Evolutionary conservation across 768 basidiomycete species (phyloP).

Genomic region (Auricularia cornea): DNA sequence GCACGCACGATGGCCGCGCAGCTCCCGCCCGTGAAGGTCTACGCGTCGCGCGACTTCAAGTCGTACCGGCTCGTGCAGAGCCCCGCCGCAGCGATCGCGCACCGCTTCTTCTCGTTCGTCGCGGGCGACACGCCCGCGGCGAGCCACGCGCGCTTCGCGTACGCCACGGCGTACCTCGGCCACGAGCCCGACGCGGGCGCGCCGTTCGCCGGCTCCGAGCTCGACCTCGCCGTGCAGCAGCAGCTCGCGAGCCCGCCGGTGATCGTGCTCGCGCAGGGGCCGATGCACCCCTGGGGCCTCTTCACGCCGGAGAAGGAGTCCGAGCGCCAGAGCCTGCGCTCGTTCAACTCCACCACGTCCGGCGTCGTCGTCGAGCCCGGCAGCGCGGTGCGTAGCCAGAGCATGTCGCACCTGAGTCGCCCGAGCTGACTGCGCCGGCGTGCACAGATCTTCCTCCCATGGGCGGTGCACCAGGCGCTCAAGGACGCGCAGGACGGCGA

Average conservation of each 20-base stretch:
- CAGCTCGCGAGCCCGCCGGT: background rate
- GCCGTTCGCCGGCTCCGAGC: background rate
- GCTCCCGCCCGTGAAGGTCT: background rate
- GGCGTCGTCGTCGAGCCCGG: background rate
- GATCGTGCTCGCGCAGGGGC: background rate
- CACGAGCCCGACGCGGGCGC: background rate
- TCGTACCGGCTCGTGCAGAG: background rate
- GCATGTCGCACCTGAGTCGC: background rate
- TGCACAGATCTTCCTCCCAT: background rate
- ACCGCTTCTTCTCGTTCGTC: background rate
- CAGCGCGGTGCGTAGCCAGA: background rate
- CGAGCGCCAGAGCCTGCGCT: background rate
- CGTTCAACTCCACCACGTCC: background rate
- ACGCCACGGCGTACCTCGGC: background rate
- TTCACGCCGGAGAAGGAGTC: background rate
- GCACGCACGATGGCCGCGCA: too few relatives aligned
- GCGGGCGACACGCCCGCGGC: background rate
- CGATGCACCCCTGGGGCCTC: background rate
- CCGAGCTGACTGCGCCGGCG: background rate
- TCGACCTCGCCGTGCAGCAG: background rate
- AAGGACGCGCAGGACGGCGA: background rate
- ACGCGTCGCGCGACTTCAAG: slow-evolving; percentile 1
- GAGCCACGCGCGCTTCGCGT: background rate
- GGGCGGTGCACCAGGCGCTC: background rate
- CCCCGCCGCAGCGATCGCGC: background rate